These are phyloP conservation scores for Monilinia laxa DNA, from an alignment of 2,329 filamentous ascomycete genomes.

Conservation along the genomic window DNA sequence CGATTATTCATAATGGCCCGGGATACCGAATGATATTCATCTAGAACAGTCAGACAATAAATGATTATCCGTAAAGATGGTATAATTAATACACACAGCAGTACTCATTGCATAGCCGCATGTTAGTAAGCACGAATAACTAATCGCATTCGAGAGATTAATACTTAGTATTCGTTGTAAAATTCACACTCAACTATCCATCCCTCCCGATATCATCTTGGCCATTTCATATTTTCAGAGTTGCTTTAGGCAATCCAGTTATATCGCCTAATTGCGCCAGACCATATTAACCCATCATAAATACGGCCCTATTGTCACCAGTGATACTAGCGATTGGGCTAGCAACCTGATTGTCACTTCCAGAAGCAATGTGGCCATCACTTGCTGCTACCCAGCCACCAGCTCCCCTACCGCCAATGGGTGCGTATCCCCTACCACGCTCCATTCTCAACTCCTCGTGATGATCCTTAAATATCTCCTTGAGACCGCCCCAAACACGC, in stretches of 20 bases:
- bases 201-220: background rate
- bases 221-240: background rate
- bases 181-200: background rate
- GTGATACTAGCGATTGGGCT: background rate
- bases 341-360: background rate
- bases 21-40: too few relatives aligned
- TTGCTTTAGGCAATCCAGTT: too few relatives aligned
- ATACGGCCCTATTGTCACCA: constrained; percentile 11
- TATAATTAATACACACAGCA: background rate
- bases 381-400: background rate
- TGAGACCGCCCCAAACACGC: constrained; percentile 12
- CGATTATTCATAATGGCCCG: too few relatives aligned
- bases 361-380: background rate
- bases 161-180: background rate
- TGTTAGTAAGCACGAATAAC: background rate
- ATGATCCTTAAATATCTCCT: constrained; percentile 7
- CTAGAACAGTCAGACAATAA: too few relatives aligned
- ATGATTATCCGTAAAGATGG: too few relatives aligned
- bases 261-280: background rate
- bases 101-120: background rate
- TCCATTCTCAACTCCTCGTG: constrained; percentile 10
- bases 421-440: constrained; percentile 9
- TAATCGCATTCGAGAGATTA: background rate
- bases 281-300: constrained; percentile 5
- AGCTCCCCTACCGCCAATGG: background rate